Conservation (phyloP, 257 asterid genomes). For the Solanum commersonii region DNA sequence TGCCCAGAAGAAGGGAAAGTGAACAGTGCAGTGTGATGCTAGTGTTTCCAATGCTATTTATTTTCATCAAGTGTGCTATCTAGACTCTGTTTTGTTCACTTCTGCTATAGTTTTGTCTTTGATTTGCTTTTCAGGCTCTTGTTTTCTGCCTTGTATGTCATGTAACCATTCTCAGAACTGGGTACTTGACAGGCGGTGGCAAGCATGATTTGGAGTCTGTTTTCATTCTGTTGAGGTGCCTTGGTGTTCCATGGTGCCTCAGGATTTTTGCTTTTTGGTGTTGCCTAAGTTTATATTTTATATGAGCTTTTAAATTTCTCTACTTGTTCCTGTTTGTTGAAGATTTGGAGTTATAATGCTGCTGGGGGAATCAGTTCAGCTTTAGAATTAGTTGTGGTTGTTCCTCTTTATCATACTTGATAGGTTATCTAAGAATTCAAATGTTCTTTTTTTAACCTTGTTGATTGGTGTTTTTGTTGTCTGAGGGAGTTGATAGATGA, state of each 20-base stretch:
- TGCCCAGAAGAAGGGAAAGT: not conserved
- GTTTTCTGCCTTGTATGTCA: not conserved
- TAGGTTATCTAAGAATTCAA: not conserved
- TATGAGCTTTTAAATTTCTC: not conserved
- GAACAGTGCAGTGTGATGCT: not conserved
- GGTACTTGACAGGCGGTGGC: conserved; percentile 2
- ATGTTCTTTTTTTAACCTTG: too few relatives aligned
- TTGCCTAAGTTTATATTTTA: not conserved
- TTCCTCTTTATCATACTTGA: too few relatives aligned
- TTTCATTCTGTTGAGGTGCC: not conserved
- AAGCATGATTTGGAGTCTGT: not conserved
- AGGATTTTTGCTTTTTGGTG: not conserved
- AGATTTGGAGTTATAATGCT: not conserved
- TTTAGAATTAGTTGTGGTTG: not conserved
- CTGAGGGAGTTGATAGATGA: not conserved
- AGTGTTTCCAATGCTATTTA: not conserved
- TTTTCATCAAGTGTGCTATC: not conserved
- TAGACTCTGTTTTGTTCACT: not conserved
- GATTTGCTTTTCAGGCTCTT: not conserved
- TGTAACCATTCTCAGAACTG: not conserved
- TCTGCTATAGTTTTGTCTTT: not conserved
- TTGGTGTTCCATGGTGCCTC: not conserved
- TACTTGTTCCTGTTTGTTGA: not conserved
- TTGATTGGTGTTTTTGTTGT: too few relatives aligned
- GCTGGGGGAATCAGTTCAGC: not conserved